Conservation (phyloP, 805 yeast species). For the Saturnispora diversa region DNA sequence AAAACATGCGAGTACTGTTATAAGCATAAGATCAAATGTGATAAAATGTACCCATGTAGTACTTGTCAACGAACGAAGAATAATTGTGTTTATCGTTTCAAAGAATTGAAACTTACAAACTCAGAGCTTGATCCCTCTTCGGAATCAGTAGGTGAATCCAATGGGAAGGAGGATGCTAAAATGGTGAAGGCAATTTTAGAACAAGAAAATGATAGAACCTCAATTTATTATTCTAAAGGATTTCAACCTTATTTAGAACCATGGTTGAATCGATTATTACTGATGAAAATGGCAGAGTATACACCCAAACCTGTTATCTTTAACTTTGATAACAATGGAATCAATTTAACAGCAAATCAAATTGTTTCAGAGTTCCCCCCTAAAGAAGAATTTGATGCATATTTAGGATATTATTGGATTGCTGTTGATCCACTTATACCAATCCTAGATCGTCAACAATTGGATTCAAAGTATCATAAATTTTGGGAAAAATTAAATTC, state of each 20-base stretch:
- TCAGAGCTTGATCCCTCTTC: no score
- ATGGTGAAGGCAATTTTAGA: neutral
- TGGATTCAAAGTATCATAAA: constrained; percentile 1
- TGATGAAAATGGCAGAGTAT: constrained; percentile 12
- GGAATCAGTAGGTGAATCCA: no score
- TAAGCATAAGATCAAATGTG: constrained; percentile 15
- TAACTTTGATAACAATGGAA: constrained; percentile 5
- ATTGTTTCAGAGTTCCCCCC: constrained; percentile 10
- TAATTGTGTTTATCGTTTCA: constrained; percentile 13
- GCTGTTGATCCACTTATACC: constrained; percentile 15
- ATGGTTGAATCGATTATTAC: constrained; percentile 8
- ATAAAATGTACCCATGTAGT: constrained; percentile 12
- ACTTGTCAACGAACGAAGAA: constrained; percentile 12
- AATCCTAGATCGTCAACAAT: constrained; percentile 8
- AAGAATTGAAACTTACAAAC: no score
- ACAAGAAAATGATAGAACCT: neutral
- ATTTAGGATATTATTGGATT: constrained; percentile 13
- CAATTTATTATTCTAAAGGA: constrained; percentile 15
- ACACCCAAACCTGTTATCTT: constrained; percentile 2
- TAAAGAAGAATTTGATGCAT: constrained; percentile 11
- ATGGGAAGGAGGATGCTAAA: neutral
- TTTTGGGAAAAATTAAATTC: constrained; percentile 13
- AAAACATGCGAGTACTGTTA: constrained; percentile 17
- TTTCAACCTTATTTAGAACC: constrained; percentile 13
- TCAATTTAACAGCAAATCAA: neutral